Evolutionary conservation across 371 early-diverging fungal species (phyloP).

Genomic region (Mortierella sp.): DNA sequence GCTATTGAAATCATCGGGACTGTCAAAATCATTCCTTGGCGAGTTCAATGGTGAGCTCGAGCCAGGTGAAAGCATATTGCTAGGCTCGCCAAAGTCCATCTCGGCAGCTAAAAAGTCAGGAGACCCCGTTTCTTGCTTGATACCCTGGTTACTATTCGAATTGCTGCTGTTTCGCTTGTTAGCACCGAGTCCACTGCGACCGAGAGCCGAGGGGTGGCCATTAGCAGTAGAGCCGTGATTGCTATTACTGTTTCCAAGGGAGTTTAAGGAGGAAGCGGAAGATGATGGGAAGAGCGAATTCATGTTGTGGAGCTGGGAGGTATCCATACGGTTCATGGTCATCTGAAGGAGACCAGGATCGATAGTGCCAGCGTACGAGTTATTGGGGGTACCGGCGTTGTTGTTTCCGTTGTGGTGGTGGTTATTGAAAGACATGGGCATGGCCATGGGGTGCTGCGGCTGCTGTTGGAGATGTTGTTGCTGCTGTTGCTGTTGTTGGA

Average conservation of each 20-base stretch:
- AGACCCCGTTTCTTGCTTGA: slow-evolving; percentile 56
- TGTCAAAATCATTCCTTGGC: slow-evolving; percentile 54
- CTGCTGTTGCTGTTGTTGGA: slow-evolving; percentile 42
- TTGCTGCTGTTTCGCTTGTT: slow-evolving; percentile 43
- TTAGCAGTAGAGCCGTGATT: slow-evolving; percentile 4
- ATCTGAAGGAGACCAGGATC: slow-evolving; percentile 51
- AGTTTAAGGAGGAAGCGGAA: slow-evolving; percentile 28
- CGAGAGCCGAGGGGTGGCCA: slow-evolving; percentile 12
- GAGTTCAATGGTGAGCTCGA: slow-evolving; percentile 53
- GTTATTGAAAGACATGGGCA: slow-evolving; percentile 50
- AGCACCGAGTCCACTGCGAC: slow-evolving; percentile 26
- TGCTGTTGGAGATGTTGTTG: slow-evolving; percentile 45
- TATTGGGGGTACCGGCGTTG: slow-evolving; percentile 46
- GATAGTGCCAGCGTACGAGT: slow-evolving; percentile 50
- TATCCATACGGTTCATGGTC: slow-evolving; percentile 50
- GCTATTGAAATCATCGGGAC: slow-evolving; percentile 43
- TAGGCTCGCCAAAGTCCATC: slow-evolving; percentile 55
- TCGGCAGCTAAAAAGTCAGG: slow-evolving; percentile 49
- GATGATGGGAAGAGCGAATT: slow-evolving; percentile 39
- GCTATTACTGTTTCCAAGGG: slow-evolving; percentile 20
- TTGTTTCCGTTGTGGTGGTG: slow-evolving; percentile 26
- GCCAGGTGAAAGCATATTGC: slow-evolving; percentile 51
- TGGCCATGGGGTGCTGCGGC: slow-evolving; percentile 34
- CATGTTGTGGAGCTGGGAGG: slow-evolving; percentile 46
- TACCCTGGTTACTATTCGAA: slow-evolving; percentile 13